Conservation (phyloP, 1,284 basidiomycete species). For the Grifola frondosa region DNA sequence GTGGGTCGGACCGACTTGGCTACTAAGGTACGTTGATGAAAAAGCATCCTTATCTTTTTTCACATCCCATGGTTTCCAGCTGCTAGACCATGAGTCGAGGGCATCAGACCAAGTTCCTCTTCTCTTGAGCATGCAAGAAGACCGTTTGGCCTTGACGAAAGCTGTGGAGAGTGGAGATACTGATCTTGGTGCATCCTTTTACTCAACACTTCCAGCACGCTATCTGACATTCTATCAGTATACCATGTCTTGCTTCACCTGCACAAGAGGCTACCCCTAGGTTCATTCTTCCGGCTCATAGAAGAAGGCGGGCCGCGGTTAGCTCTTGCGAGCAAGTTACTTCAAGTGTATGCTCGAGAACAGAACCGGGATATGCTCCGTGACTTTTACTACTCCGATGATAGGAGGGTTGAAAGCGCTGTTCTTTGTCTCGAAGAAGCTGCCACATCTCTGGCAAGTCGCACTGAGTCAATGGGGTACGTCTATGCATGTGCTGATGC, state of each 20-base stretch:
- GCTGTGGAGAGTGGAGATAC: slow-evolving; percentile 95
- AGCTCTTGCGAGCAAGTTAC: slow-evolving; percentile 69
- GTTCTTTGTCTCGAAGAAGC: slow-evolving; percentile 86
- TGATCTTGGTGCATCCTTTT: slow-evolving; percentile 71
- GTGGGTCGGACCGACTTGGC: slow-evolving; percentile 84
- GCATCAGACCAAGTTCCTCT: slow-evolving; percentile 94
- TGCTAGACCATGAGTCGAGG: slow-evolving; percentile 89
- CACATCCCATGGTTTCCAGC: slow-evolving; percentile 42
- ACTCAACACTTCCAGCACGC: slow-evolving; percentile 2
- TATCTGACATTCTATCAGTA: slow-evolving; percentile 46
- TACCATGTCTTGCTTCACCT: slow-evolving; percentile 89
- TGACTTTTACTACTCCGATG: slow-evolving; percentile 98
- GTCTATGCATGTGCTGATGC: background rate
- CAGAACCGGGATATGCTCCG: slow-evolving; percentile 89
- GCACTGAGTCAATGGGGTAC: background rate
- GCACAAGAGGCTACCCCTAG: slow-evolving; percentile 80
- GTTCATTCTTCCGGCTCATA: slow-evolving; percentile 92
- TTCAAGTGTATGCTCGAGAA: slow-evolving; percentile 88
- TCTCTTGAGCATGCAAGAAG: slow-evolving; percentile 92
- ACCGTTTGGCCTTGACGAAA: slow-evolving; percentile 84
- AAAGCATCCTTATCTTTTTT: background rate
- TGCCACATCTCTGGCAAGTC: slow-evolving; percentile 53
- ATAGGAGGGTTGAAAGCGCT: slow-evolving; percentile 90
- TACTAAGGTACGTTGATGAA: slow-evolving; percentile 68
- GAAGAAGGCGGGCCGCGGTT: slow-evolving; percentile 83